Base-by-base conservation (phyloP, 768 basidiomycete genomes). In the Tephrocybe sp. region DNA sequence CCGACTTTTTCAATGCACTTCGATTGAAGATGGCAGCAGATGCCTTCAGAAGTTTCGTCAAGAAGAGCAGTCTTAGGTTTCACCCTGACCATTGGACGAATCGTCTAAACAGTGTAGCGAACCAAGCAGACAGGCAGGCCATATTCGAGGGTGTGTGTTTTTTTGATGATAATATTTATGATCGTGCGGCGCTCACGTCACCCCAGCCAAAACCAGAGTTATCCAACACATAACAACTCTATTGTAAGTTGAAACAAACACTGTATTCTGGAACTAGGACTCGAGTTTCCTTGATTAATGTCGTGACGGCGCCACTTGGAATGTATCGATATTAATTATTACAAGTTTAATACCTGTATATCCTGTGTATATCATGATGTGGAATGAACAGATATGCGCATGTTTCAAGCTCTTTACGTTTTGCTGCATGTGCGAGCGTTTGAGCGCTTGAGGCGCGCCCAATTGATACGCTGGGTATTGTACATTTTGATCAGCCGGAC, bases 41-140 rank as follows among this genome's bases (percentile, higher is more conserved):
- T 61, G 84, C 86, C 42, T 90, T 79, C 66, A 81, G 77, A 59
- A 63, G 62, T 1, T 76, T 91, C 47, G 74, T 91, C 3, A 79
- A 87, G 67, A 82, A 80, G 59, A 85, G 83, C 57, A 79, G 89
- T 57, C 75, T 80, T 33, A 69, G 88, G 44, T 91, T 90, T 63
- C 91, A 91, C 57, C 86, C 88, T 1, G 89, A 91, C 64, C 70
- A 86, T 52, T 93, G 88, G 90, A 73, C 84, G 34, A 79, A 79
- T 23, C 66, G 91, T 29, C 71, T 87, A 60, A 70, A 71, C 50
- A 78, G 78, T 40, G 74, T 87, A 40, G 57, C 62, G 19, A 82
- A 87, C 51, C 82, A 82, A 41, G 67, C 73, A 39, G 77, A 82
- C 58, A 74, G 80, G 53, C 72, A 70, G 31, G 82, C 74, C 55